Evolutionary conservation across 164 flowering plant species (phyloP).

Genomic region (Vitis rupestris): DNA sequence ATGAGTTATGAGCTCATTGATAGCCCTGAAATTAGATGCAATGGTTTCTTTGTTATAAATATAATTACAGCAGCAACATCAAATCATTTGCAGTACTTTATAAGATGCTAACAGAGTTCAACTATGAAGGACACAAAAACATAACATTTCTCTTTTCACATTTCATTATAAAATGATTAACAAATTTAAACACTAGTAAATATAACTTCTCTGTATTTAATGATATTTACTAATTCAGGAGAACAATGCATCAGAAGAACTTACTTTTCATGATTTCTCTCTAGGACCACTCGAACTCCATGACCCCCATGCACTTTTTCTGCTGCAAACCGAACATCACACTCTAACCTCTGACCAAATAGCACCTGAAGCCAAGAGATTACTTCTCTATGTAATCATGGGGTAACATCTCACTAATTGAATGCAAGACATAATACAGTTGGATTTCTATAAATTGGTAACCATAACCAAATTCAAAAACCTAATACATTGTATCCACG

Average conservation of each 20-base stretch:
- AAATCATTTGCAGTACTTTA: no score
- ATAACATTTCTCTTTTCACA: not conserved
- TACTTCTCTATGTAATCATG: no score
- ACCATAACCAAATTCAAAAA: not conserved
- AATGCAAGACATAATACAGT: no score
- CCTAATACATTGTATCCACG: no score
- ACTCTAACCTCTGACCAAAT: slow-evolving; percentile 31
- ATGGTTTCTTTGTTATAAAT: no score
- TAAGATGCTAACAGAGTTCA: not conserved
- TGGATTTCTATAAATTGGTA: no score
- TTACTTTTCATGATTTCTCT: slow-evolving; percentile 21
- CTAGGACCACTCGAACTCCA: slow-evolving; percentile 31
- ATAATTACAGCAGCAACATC: no score
- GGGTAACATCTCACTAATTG: no score
- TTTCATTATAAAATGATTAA: not conserved
- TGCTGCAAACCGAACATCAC: slow-evolving; percentile 29
- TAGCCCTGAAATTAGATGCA: no score
- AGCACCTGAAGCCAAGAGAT: slow-evolving; percentile 20
- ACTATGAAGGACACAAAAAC: not conserved
- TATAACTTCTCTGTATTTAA: not conserved
- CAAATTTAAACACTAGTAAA: not conserved
- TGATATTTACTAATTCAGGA: not conserved
- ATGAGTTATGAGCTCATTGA: no score
- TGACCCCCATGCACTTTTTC: slow-evolving; percentile 31
- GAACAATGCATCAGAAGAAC: not conserved